Percentiles rank a stretch among this genome's conserved stretches.
Evolutionary conservation across 1,284 basidiomycete species (phyloP).

Genomic region (Fomitopsis pinicola): DNA sequence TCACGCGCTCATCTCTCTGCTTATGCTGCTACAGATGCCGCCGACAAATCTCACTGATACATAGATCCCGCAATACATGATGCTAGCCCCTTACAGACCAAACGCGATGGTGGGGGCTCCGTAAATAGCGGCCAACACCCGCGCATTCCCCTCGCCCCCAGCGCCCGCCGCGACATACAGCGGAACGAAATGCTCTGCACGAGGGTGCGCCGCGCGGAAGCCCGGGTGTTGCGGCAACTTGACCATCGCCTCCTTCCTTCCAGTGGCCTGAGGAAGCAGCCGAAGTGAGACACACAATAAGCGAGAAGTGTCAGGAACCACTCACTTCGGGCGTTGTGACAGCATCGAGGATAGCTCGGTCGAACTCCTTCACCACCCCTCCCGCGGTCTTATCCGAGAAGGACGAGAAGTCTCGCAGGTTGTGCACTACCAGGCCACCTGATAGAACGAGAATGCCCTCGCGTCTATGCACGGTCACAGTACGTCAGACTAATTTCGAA

Average conservation of each 20-base stretch:
- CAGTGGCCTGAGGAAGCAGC: constrained; percentile 26
- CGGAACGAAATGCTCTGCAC: constrained; percentile 72
- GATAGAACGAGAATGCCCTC: constrained; percentile 68
- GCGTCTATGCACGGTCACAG: constrained; percentile 30
- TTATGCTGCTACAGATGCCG: neutral
- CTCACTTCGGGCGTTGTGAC: constrained; percentile 45
- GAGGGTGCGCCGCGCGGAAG: constrained; percentile 62
- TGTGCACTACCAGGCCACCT: constrained; percentile 68
- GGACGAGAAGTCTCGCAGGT: constrained; percentile 50
- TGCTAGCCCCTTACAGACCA: constrained; percentile 34
- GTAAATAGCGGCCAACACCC: constrained; percentile 49
- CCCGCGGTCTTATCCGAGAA: constrained; percentile 49
- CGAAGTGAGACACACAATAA: constrained; percentile 6
- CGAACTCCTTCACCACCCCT: constrained; percentile 49
- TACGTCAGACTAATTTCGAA: neutral
- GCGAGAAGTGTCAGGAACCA: constrained; percentile 19
- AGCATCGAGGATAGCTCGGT: constrained; percentile 56
- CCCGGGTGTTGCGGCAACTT: constrained; percentile 50
- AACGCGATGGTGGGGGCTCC: constrained; percentile 61
- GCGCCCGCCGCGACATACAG: constrained; percentile 71
- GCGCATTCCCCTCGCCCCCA: constrained; percentile 51
- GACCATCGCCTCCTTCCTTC: constrained; percentile 41
- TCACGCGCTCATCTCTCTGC: neutral
- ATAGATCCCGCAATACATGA: neutral
- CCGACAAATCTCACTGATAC: neutral